These are phyloP conservation scores for Auricularia heimuer DNA, from an alignment of 768 basidiomycete genomes.

Conservation along the genomic window DNA sequence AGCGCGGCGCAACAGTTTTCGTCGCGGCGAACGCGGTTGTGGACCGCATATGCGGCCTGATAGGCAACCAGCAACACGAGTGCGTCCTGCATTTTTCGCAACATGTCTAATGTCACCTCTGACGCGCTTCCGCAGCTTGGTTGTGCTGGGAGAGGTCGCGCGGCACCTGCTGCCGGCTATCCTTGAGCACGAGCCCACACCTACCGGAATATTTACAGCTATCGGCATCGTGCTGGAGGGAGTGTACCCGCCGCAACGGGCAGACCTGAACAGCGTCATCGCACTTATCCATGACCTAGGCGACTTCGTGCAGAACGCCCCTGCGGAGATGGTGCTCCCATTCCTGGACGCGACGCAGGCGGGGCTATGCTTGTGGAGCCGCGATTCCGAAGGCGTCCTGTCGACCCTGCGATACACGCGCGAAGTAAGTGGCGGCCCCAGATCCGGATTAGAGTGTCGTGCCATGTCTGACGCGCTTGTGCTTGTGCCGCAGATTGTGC, in stretches of 20 bases:
- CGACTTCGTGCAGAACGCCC: background rate
- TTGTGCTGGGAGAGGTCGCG: background rate
- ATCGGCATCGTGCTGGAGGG: background rate
- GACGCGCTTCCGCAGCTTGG: background rate
- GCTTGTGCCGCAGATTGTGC: background rate
- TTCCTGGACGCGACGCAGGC: background rate
- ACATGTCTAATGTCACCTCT: no score
- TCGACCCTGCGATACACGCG: background rate
- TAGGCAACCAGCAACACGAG: background rate
- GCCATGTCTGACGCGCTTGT: background rate
- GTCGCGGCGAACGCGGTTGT: background rate
- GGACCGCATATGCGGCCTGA: background rate
- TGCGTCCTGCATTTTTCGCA: background rate
- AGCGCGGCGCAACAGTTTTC: background rate
- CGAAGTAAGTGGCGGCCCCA: background rate
- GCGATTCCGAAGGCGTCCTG: background rate
- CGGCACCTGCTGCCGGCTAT: background rate
- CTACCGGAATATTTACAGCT: background rate
- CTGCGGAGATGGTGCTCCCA: background rate
- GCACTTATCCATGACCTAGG: background rate
- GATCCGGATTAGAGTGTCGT: background rate
- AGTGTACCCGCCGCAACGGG: background rate
- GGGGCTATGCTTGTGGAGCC: background rate
- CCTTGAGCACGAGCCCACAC: background rate
- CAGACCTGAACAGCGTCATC: background rate